These are phyloP conservation scores for Metschnikowia picachoensis DNA, from an alignment of 805 yeast genomes.

Conservation along the genomic window DNA sequence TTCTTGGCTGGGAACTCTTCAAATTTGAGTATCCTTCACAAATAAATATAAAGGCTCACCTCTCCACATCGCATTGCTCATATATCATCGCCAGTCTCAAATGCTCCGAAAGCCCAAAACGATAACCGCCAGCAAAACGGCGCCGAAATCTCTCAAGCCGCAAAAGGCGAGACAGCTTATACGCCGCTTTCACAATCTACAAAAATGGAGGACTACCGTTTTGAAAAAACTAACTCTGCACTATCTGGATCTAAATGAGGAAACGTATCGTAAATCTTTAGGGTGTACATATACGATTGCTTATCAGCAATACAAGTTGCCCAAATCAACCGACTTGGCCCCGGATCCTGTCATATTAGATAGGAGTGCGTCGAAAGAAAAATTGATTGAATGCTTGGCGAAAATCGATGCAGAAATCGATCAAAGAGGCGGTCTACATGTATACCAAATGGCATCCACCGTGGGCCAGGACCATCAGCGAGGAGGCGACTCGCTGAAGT, in stretches of 20 bases:
- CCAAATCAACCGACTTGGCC: conserved; percentile 10
- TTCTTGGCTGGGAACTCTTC: too few relatives aligned
- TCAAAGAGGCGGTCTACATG: conserved; percentile 68
- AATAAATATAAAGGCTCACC: too few relatives aligned
- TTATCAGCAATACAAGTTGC: conserved; percentile 6
- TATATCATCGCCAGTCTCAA: not conserved
- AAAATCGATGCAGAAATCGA: conserved; percentile 59
- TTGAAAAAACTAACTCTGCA: conserved; percentile 26
- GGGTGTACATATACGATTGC: conserved; percentile 7
- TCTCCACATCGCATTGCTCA: not conserved
- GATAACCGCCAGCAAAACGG: conserved; percentile 27
- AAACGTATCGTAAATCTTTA: conserved; percentile 18
- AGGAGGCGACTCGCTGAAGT: conserved; percentile 91
- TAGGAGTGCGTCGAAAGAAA: conserved; percentile 8
- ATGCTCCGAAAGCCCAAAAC: conserved; percentile 29
- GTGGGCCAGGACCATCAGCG: conserved; percentile 73
- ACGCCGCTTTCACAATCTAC: conserved; percentile 68
- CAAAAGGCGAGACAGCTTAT: conserved; percentile 70
- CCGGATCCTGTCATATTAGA: conserved; percentile 18
- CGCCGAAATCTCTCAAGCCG: conserved; percentile 57
- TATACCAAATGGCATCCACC: conserved; percentile 81
- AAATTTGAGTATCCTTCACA: not conserved
- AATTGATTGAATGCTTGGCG: conserved; percentile 36
- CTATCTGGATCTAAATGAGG: conserved; percentile 19
- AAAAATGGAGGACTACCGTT: conserved; percentile 50